A percentile compares a stretch with the other conserved stretches of the same genome.
phyloP scores from a whole-genome alignment of 768 basidiomycete species.

The Pleurotus salmoneostramineus region DNA sequence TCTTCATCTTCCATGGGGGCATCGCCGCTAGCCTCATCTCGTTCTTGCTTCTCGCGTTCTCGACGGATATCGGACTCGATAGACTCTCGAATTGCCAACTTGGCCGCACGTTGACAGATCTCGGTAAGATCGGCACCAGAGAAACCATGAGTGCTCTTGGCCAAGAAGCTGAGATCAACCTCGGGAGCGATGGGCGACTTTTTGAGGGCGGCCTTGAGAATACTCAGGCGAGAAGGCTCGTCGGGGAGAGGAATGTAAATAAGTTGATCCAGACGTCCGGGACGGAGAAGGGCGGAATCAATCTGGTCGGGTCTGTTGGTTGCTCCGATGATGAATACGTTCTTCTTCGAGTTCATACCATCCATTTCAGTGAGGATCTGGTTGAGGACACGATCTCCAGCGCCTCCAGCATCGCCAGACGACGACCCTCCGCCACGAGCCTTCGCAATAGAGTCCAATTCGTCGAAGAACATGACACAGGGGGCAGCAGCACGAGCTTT shows the following conservation, averaged over 20 bases:
- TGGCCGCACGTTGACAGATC: slow-evolving; percentile 96
- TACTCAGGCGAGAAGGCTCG: slow-evolving; percentile 85
- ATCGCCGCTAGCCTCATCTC: slow-evolving; percentile 71
- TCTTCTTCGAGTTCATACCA: slow-evolving; percentile 98
- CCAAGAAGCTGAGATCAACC: slow-evolving; percentile 83
- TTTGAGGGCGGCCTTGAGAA: slow-evolving; percentile 87
- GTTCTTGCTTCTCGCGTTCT: slow-evolving; percentile 75
- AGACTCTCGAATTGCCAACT: slow-evolving; percentile 92
- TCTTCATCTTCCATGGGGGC: slow-evolving; percentile 74
- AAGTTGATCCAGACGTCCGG: slow-evolving; percentile 97
- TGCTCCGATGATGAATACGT: slow-evolving; percentile 97
- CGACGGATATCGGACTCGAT: slow-evolving; percentile 88
- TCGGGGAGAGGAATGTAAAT: slow-evolving; percentile 99
- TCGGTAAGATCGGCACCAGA: slow-evolving; percentile 99
- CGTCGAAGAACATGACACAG: slow-evolving; percentile 99
- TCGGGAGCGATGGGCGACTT: slow-evolving; percentile 83
- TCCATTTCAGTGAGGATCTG: slow-evolving; percentile 98
- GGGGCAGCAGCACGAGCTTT: slow-evolving; percentile 99
- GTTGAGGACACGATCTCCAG: slow-evolving; percentile 96
- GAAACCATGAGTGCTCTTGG: slow-evolving; percentile 94
- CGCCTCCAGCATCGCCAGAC: slow-evolving; percentile 89
- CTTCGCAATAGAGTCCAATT: slow-evolving; percentile 98
- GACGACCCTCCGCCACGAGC: slow-evolving; percentile 83
- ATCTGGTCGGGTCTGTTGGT: slow-evolving; percentile 98
- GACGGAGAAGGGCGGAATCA: slow-evolving; percentile 88